These are phyloP conservation scores for Petunia axillaris DNA, from an alignment of 257 asterid genomes.

Conservation along the genomic window DNA sequence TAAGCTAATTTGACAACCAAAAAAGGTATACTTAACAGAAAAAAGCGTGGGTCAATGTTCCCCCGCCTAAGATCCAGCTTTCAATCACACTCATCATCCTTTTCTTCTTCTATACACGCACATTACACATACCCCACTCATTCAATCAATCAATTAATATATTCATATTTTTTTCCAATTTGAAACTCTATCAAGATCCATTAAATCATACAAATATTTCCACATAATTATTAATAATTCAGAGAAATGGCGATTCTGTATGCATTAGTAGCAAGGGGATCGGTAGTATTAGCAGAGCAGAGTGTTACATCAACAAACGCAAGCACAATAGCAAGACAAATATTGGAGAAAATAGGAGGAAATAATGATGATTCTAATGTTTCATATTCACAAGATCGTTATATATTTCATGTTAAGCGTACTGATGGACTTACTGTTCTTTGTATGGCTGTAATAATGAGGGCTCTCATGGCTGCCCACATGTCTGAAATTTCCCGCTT, in stretches of 20 bases:
- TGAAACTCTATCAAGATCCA: neutral
- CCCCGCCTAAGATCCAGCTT: neutral
- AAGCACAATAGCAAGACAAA: constrained; percentile 80
- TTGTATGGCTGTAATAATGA: constrained; percentile 99
- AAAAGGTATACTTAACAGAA: neutral
- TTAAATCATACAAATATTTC: neutral
- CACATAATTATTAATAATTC: no score
- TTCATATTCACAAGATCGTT: constrained; percentile 97
- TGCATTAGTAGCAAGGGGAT: constrained; percentile 95
- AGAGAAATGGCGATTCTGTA: constrained; percentile 72
- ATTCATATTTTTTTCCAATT: neutral
- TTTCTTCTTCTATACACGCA: no score
- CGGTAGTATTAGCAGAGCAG: constrained; percentile 85
- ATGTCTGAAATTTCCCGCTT: no score
- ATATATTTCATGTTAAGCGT: constrained; percentile 91
- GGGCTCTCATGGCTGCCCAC: no score
- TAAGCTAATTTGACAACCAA: neutral
- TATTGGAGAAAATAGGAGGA: constrained; percentile 86
- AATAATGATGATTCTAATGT: constrained; percentile 67
- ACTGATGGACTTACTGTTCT: constrained; percentile 97
- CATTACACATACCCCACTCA: neutral
- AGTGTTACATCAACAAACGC: constrained; percentile 86
- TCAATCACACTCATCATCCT: neutral
- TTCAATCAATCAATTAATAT: no score
- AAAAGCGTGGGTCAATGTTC: neutral